Conservation (phyloP, 2,329 filamentous ascomycete genomes). For the Aureobasidium sp. region DNA sequence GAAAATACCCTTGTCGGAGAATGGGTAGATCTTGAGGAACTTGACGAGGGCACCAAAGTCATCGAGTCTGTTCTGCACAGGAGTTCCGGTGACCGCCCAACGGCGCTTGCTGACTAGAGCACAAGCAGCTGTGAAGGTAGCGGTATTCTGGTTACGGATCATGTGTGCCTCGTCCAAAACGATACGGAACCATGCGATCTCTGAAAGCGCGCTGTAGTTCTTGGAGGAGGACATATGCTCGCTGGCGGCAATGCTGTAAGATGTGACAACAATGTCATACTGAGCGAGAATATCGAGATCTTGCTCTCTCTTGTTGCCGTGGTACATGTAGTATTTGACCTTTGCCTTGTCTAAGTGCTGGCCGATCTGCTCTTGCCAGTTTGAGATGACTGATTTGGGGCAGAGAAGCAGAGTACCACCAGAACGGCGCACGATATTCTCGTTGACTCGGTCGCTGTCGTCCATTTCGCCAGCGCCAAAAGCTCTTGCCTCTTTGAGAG, state of each 20-base stretch:
- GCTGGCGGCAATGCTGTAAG: conserved; percentile 78
- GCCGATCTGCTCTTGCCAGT: conserved; percentile 90
- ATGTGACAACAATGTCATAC: conserved; percentile 83
- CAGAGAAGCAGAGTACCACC: conserved; percentile 79
- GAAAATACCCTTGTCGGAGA: conserved; percentile 70
- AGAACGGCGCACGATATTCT: conserved; percentile 53
- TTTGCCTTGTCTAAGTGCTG: conserved; percentile 60
- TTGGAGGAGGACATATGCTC: conserved; percentile 38
- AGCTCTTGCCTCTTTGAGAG: conserved; percentile 50
- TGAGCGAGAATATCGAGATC: conserved; percentile 58
- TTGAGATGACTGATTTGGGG: conserved; percentile 81
- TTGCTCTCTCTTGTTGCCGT: conserved; percentile 67
- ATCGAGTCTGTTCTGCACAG: conserved; percentile 86
- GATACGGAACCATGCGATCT: conserved; percentile 86
- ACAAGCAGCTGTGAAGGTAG: conserved; percentile 79
- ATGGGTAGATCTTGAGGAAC: conserved; percentile 77
- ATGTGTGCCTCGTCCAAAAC: conserved; percentile 92
- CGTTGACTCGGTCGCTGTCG: conserved; percentile 24
- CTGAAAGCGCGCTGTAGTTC: conserved; percentile 56
- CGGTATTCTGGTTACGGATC: conserved; percentile 76
- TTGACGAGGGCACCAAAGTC: conserved; percentile 81
- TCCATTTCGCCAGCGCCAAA: conserved; percentile 48
- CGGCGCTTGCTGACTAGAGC: conserved; percentile 68
- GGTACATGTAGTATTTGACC: conserved; percentile 73
- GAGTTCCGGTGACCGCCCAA: conserved; percentile 97